Conservation (phyloP, 768 basidiomycete genomes). For the Leucocoprinus leucothites region DNA sequence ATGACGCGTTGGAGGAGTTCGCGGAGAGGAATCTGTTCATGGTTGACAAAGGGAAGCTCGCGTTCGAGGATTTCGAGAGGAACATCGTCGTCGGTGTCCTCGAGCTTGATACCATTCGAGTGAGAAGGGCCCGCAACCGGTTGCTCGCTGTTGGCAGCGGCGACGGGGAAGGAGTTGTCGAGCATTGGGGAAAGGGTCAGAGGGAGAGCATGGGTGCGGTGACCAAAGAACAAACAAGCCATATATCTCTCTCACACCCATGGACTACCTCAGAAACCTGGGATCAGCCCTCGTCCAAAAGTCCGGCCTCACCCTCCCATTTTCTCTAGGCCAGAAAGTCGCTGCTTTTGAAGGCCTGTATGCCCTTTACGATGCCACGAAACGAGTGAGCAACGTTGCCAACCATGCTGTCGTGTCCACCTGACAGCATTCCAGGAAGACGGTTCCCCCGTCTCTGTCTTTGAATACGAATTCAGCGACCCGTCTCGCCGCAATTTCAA, state of each 20-base stretch:
- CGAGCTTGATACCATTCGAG: conserved; percentile 24
- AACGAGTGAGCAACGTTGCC: conserved; percentile 55
- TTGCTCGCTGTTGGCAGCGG: not conserved
- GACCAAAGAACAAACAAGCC: conserved; percentile 3
- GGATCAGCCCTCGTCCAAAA: conserved; percentile 91
- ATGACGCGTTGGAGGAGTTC: conserved; percentile 74
- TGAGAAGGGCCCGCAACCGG: conserved; percentile 10
- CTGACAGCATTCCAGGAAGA: conserved; percentile 67
- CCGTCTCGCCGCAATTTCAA: conserved; percentile 54
- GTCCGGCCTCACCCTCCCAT: conserved; percentile 87
- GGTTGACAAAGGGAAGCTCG: conserved; percentile 70
- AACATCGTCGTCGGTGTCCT: conserved; percentile 28
- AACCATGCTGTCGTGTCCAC: conserved; percentile 6
- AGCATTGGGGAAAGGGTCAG: conserved; percentile 3
- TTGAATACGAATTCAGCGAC: conserved; percentile 83
- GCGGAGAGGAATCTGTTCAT: conserved; percentile 72
- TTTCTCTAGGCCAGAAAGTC: conserved; percentile 75
- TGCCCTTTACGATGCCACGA: conserved; percentile 83
- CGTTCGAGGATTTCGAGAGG: conserved; percentile 58
- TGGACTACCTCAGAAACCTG: conserved; percentile 82
- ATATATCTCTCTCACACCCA: conserved; percentile 22
- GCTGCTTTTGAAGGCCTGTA: conserved; percentile 72
- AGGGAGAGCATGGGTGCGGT: not conserved
- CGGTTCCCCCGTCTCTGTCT: conserved; percentile 78
- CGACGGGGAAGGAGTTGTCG: not conserved